These are phyloP conservation scores for Talaromyces sp. DNA, from an alignment of 2,329 filamentous ascomycete genomes.

Conservation along the genomic window DNA sequence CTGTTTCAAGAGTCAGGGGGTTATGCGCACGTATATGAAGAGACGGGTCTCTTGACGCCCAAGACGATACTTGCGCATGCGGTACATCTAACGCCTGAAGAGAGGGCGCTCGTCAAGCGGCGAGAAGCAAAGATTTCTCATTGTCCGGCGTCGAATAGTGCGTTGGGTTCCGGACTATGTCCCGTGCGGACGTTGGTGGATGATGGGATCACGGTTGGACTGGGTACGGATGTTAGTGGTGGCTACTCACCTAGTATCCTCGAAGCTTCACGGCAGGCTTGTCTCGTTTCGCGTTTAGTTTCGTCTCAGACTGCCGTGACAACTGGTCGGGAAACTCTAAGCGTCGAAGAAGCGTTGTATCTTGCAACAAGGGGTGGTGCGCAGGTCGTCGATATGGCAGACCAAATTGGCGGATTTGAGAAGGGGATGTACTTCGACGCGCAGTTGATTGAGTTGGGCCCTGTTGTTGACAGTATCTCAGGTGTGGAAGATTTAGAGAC, in stretches of 20 bases:
- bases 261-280: slow-evolving; percentile 77
- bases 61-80: slow-evolving; percentile 83
- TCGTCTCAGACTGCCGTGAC: slow-evolving; percentile 17
- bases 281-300: slow-evolving; percentile 70
- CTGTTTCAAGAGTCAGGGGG: slow-evolving; percentile 63
- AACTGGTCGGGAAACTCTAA: slow-evolving; percentile 62
- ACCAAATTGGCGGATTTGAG: slow-evolving; percentile 74
- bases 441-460: slow-evolving; percentile 69
- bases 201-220: slow-evolving; percentile 70
- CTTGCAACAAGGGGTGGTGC: slow-evolving; percentile 88
- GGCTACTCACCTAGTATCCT: slow-evolving; percentile 81
- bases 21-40: slow-evolving; percentile 80
- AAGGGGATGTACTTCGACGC: slow-evolving; percentile 88
- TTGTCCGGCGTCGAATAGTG: slow-evolving; percentile 82
- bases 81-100: slow-evolving; percentile 67
- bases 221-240: slow-evolving; percentile 88
- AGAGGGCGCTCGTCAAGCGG: slow-evolving; percentile 61
- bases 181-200: slow-evolving; percentile 72
- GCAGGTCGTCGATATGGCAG: slow-evolving; percentile 69
- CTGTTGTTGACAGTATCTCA: slow-evolving; percentile 27
- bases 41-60: slow-evolving; percentile 62
- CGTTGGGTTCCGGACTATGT: slow-evolving; percentile 74
- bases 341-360: slow-evolving; percentile 81
- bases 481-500: slow-evolving; percentile 19
- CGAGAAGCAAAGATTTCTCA: slow-evolving; percentile 70